Evolutionary conservation across 2,329 filamentous ascomycete genomes (phyloP), one percentile per base, ranked within the genome.

Genomic region (Esteya vermicola): DNA sequence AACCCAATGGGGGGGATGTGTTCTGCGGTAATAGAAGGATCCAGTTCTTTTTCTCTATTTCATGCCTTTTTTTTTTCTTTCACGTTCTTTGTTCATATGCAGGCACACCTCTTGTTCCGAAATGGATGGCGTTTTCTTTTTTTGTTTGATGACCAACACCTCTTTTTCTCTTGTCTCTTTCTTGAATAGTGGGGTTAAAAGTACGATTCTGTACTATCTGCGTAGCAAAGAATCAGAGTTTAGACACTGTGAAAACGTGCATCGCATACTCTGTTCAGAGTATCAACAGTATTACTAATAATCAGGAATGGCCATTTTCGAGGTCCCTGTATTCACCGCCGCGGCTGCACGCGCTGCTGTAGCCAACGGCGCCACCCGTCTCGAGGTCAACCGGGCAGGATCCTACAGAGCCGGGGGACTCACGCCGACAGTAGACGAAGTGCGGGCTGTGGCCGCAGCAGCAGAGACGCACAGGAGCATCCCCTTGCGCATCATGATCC

Each of bases 401-500:
- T 74, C 71, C 1, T 75, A 75, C 46, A 41, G 50, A 1, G 52
- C 48, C 2, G 72, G 70, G 34, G 72, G 72, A 8, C 59, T 68
- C 14, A 75, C 72, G 1, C 72, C 72, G 3, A 48, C 58, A 1
- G 21, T 62, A 3, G 47, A 54, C 9, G 62, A 68, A 16, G 56
- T 71, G 32, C 33, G 44, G 2, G 40, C 42, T 3, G 51, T 65
- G 34, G 33, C 35, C 13, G 40, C 39, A 7, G 23, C 32, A 18
- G 32, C 18, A 14, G 10, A 16, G 31, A 13, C 16, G 43, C 56
- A 21, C 38, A 52, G 10, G 54, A n/a, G n/a, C n/a, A n/a, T 65
- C 21, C 61, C 68, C 1, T 49, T 73, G 28, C 67, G 69, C 31
- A 50, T 75, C 50, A 73, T 73, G 67, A 68, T 76, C 45, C 65